phyloP scores from a whole-genome alignment of 495 filamentous ascomycete genomes.

The Neurospora sp. region DNA sequence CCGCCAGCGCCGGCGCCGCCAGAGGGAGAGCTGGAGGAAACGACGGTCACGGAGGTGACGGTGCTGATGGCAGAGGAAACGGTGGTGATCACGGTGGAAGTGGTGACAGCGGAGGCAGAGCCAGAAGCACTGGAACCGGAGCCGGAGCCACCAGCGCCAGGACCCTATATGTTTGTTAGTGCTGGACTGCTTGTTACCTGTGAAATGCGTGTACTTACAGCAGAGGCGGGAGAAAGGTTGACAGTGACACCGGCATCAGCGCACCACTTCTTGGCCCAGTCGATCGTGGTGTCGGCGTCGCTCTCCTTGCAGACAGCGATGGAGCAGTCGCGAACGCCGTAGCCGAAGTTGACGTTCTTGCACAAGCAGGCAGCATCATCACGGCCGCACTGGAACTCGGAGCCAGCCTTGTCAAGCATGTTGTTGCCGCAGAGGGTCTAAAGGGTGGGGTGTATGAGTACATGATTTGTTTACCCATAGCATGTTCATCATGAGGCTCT shows the following conservation, averaged over 20 bases:
- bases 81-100: constrained; percentile 18
- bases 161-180: background rate
- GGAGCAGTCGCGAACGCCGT: constrained; percentile 74
- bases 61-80: constrained; percentile 17
- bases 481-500: background rate
- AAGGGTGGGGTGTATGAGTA: constrained; percentile 3
- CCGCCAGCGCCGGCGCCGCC: background rate
- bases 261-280: constrained; percentile 26
- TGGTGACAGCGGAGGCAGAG: constrained; percentile 12
- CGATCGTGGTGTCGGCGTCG: constrained; percentile 20
- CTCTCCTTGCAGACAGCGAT: constrained; percentile 45
- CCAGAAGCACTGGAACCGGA: background rate
- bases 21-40: constrained; percentile 3
- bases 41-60: constrained; percentile 16
- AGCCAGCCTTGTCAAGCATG: constrained; percentile 53
- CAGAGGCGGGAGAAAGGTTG: constrained; percentile 18
- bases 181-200: background rate
- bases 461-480: background rate
- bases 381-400: constrained; percentile 46
- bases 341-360: constrained; percentile 53
- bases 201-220: constrained; percentile 2
- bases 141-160: background rate
- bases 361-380: constrained; percentile 60
- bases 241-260: constrained; percentile 8
- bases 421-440: constrained; percentile 59